Conservation (phyloP, 768 basidiomycete genomes). For the Gelatoporia subvermispora region DNA sequence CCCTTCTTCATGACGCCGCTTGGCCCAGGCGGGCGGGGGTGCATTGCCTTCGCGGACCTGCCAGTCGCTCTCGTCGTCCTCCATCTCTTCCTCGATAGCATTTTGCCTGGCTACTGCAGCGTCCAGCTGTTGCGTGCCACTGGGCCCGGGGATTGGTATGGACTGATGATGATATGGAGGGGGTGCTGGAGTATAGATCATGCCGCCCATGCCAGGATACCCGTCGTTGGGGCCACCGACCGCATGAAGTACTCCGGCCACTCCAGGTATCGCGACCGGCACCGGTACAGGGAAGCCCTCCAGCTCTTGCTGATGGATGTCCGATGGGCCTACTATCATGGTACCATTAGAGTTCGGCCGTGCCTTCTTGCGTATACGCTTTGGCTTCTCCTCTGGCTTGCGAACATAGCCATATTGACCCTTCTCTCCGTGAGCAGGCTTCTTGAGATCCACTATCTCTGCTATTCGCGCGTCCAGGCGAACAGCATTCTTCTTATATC, state of each 20-base stretch:
- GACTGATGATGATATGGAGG: slow-evolving; percentile 7
- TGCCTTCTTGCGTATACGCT: slow-evolving; percentile 22
- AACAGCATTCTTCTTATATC: slow-evolving; percentile 77
- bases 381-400: slow-evolving; percentile 64
- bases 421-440: slow-evolving; percentile 65
- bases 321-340: not conserved
- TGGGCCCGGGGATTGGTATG: slow-evolving; percentile 4
- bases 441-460: slow-evolving; percentile 64
- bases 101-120: slow-evolving; percentile 33
- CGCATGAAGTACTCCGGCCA: slow-evolving; percentile 8
- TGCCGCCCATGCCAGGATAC: slow-evolving; percentile 1
- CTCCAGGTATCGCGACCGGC: slow-evolving; percentile 12
- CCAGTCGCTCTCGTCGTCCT: slow-evolving; percentile 64
- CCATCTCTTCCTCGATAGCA: slow-evolving; percentile 65
- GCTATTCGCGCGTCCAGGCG: slow-evolving; percentile 64
- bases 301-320: slow-evolving; percentile 5
- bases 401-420: slow-evolving; percentile 83
- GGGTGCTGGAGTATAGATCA: not conserved
- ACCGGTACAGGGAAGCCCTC: slow-evolving; percentile 15
- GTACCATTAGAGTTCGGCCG: slow-evolving; percentile 8
- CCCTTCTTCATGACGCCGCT: slow-evolving; percentile 38
- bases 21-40: slow-evolving; percentile 66
- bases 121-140: slow-evolving; percentile 22
- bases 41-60: slow-evolving; percentile 52
- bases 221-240: slow-evolving; percentile 7